Conservation (phyloP, 2,329 filamentous ascomycete genomes). For the Cladorrhinum sp. region DNA sequence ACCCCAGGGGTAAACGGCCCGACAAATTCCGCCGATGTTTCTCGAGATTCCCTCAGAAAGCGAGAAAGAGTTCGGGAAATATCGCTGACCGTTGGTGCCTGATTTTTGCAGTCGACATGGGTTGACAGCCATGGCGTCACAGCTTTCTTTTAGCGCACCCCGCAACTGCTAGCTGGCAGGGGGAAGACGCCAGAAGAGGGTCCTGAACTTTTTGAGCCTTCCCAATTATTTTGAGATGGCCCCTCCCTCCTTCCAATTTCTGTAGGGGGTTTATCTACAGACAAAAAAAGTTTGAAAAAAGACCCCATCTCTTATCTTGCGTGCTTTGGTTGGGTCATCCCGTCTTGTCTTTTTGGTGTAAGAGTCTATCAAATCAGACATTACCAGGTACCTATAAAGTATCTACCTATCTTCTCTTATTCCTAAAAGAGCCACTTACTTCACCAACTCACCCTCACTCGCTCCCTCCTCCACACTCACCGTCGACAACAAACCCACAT, state of each 20-base stretch:
- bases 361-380: neutral
- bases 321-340: no score
- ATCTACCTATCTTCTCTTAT: neutral
- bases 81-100: neutral
- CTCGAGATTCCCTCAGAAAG: neutral
- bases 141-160: neutral
- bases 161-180: neutral
- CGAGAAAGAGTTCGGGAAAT: neutral
- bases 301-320: no score
- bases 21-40: constrained; percentile 12
- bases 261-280: no score
- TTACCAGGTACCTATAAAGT: neutral
- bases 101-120: neutral
- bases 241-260: neutral
- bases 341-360: no score
- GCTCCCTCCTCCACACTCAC: neutral
- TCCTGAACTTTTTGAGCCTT: neutral
- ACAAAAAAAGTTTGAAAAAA: no score
- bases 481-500: neutral
- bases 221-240: neutral
- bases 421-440: neutral
- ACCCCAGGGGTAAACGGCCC: constrained; percentile 17
- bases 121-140: neutral
- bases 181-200: neutral
- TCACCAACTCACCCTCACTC: neutral